These are phyloP conservation scores for Plenodomus lindquistii DNA, from an alignment of 2,329 filamentous ascomycete genomes.

Conservation along the genomic window DNA sequence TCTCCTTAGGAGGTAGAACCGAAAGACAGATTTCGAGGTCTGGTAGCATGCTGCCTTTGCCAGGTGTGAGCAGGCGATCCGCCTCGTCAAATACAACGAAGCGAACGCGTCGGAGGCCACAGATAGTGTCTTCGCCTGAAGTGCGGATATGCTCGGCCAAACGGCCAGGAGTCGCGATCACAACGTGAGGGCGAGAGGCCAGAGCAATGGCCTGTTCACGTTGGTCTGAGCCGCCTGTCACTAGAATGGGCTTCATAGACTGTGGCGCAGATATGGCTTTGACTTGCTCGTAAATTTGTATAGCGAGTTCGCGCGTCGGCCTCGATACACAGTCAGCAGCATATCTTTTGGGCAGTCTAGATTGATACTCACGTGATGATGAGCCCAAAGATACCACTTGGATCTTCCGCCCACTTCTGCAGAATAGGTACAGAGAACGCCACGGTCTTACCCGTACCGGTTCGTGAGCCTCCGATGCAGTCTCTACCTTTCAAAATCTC, in stretches of 20 bases:
- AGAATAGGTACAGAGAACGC: constrained; percentile 94
- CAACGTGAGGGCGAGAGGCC: constrained; percentile 79
- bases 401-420: constrained; percentile 91
- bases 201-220: constrained; percentile 84
- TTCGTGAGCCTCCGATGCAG: constrained; percentile 89
- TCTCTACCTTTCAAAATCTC: constrained; percentile 89
- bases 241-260: constrained; percentile 82
- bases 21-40: constrained; percentile 89
- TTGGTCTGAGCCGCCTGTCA: constrained; percentile 94
- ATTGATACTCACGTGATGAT: constrained; percentile 77
- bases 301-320: constrained; percentile 73
- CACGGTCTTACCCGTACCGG: constrained; percentile 95
- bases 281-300: constrained; percentile 96
- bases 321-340: constrained; percentile 10
- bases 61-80: constrained; percentile 78
- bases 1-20: constrained; percentile 73
- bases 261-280: constrained; percentile 89
- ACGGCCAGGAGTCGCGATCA: constrained; percentile 88
- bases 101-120: constrained; percentile 74
- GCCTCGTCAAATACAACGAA: constrained; percentile 96
- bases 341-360: neutral
- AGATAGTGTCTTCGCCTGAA: constrained; percentile 88
- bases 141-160: constrained; percentile 91
- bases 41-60: constrained; percentile 85
- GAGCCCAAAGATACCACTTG: constrained; percentile 85